Base-by-base conservation (phyloP, 2,329 filamentous ascomycete genomes). In the Gnomoniopsis smithogilvyi region DNA sequence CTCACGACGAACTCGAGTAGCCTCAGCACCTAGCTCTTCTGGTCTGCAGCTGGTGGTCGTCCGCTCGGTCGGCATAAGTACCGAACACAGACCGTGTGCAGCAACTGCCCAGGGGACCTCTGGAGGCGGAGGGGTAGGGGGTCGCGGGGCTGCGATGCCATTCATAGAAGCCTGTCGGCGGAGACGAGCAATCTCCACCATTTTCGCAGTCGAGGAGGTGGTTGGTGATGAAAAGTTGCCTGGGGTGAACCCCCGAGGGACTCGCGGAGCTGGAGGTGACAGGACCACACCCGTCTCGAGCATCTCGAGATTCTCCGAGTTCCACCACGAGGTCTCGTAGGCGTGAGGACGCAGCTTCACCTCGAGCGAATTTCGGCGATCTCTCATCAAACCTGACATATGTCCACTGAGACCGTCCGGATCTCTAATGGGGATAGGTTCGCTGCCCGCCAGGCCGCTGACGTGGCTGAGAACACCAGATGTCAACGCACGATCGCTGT, bases 381-480 rank as follows among this genome's bases (percentile, higher is more conserved):
- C 70, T 22, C 69, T 67, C 26, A 79, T 68, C 4, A 73, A 72
- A 24, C 76, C 79, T 36, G 81, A 73, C 64, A 75, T 80, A 63
- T 80, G 76, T 87, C 77, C 78, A 14, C 78, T 81, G 14, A 88
- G 74, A 0, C 83, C 80, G 55, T 72, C 75, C 54, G 75, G 74
- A 34, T 77, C 72, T 58, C 69, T 74, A 26, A 70, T 71, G 43
- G 66, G 63, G 45, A 70, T 69, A 34, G 72, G 74, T 55, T 80
- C 82, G 22, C 78, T 78, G 45, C 85, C 85, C 45, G 86, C 86
- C 43, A 99, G 81, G 6, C 94, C 95, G 65, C 90, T 91, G 19
- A 99, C 72, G 73, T 99, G 95, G 71, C 93, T 96, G 59, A 97
- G 76, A 3, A 97, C 88, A 48, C 95, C 95, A 36, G 92, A 96